These are phyloP conservation scores for Fraxinus greggii DNA, from an alignment of 305 asterid genomes.

Conservation along the genomic window DNA sequence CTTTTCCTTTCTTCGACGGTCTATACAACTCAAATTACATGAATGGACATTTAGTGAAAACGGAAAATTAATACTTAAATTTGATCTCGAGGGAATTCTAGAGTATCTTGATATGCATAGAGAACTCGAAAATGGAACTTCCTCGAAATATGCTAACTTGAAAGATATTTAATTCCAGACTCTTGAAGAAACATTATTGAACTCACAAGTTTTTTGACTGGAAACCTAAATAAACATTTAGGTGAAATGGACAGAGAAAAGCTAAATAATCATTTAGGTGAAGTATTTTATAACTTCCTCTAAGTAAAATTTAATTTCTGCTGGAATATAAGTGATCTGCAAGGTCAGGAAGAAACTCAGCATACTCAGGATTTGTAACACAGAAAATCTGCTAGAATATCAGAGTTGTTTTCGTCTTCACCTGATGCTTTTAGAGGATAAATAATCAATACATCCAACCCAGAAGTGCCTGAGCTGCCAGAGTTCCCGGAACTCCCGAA, in stretches of 20 bases:
- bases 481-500: background rate
- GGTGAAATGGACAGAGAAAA: background rate
- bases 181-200: background rate
- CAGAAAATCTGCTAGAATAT: background rate
- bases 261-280: background rate
- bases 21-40: background rate
- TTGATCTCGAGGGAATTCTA: background rate
- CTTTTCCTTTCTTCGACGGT: background rate
- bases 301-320: background rate
- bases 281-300: background rate
- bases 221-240: background rate
- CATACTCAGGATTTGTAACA: background rate
- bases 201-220: background rate
- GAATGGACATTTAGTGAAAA: background rate
- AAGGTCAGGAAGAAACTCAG: background rate
- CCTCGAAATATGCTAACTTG: background rate
- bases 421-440: background rate
- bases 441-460: background rate
- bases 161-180: background rate
- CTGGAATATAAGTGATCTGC: background rate
- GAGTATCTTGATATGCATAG: background rate
- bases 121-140: background rate
- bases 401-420: background rate
- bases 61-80: background rate
- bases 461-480: constrained; percentile 9